Conservation (phyloP, 768 basidiomycete species). For the Kwoniella dejecticola region DNA sequence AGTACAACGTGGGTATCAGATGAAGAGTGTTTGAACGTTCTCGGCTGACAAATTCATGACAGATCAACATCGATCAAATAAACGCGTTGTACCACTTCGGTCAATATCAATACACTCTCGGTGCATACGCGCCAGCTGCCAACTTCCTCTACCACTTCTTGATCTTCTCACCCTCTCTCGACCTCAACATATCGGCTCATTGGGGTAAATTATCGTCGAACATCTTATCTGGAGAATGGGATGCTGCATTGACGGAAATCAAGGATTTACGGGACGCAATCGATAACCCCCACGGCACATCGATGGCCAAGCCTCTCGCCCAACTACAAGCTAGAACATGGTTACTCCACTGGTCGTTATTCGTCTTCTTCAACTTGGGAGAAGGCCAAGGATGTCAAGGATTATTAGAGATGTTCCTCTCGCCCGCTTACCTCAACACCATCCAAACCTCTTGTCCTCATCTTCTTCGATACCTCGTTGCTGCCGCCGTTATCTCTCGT, state of each 20-base stretch:
- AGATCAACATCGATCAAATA: conserved; percentile 95
- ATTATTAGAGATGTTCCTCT: conserved; percentile 93
- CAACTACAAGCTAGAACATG: conserved; percentile 94
- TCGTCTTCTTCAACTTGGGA: conserved; percentile 96
- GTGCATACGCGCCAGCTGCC: conserved; percentile 93
- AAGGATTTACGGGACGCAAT: conserved; percentile 91
- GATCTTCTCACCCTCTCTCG: conserved; percentile 87
- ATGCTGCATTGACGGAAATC: conserved; percentile 89
- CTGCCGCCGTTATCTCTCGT: conserved; percentile 88
- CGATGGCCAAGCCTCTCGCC: conserved; percentile 60
- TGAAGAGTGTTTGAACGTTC: too few species aligned
- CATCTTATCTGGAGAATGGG: conserved; percentile 93
- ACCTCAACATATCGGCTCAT: conserved; percentile 92
- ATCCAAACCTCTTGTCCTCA: conserved; percentile 95
- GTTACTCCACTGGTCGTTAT: conserved; percentile 96
- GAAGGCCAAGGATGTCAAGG: conserved; percentile 74
- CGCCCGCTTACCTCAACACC: conserved; percentile 95
- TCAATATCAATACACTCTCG: conserved; percentile 97
- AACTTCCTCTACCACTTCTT: conserved; percentile 99
- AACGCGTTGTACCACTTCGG: conserved; percentile 96
- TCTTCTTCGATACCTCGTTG: conserved; percentile 90
- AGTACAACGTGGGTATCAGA: conserved; percentile 69
- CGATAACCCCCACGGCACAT: conserved; percentile 60
- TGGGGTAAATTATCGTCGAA: conserved; percentile 99
- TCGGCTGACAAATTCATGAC: conserved; percentile 18